Conservation (phyloP, 352 stramenopile genomes). For the Plasmopara muralis region DNA sequence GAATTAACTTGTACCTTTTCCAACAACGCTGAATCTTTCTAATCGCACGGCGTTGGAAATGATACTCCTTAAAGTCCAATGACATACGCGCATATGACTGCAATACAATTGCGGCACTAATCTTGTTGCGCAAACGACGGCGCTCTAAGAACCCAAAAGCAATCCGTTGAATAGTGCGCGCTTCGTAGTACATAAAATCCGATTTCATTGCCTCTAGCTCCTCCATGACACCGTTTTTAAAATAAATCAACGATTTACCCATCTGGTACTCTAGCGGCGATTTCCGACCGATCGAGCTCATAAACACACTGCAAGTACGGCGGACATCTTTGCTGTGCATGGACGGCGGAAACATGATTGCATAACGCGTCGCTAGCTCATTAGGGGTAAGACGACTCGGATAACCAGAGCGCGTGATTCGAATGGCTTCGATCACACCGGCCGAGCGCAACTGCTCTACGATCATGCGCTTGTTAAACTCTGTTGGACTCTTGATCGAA, state of each 20-base stretch:
- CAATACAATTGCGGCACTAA: conserved; percentile 62
- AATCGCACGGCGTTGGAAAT: conserved; percentile 58
- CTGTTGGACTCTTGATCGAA: conserved; percentile 75
- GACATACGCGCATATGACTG: conserved; percentile 79
- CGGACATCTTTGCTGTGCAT: conserved; percentile 78
- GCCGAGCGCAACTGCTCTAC: conserved; percentile 87
- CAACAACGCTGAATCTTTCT: conserved; percentile 68
- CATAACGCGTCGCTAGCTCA: conserved; percentile 77
- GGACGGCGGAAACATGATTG: conserved; percentile 85
- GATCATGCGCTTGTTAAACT: conserved; percentile 89
- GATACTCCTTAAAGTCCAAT: conserved; percentile 68
- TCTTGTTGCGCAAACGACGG: conserved; percentile 53
- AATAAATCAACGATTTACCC: conserved; percentile 94
- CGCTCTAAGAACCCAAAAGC: conserved; percentile 76
- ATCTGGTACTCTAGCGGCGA: conserved; percentile 85
- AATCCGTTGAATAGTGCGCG: conserved; percentile 80
- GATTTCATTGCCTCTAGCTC: conserved; percentile 91
- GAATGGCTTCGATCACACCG: conserved; percentile 90
- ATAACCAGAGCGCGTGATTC: conserved; percentile 87
- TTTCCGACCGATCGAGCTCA: conserved; percentile 76
- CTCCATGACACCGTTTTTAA: conserved; percentile 93
- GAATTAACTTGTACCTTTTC: conserved; percentile 40
- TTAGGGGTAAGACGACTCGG: conserved; percentile 86
- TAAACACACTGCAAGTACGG: conserved; percentile 73
- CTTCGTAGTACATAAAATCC: conserved; percentile 87